Evolutionary conservation across 2,329 filamentous ascomycete genomes (phyloP), one percentile per base, ranked within the genome.

Genomic region (Botrytis pseudocinerea): DNA sequence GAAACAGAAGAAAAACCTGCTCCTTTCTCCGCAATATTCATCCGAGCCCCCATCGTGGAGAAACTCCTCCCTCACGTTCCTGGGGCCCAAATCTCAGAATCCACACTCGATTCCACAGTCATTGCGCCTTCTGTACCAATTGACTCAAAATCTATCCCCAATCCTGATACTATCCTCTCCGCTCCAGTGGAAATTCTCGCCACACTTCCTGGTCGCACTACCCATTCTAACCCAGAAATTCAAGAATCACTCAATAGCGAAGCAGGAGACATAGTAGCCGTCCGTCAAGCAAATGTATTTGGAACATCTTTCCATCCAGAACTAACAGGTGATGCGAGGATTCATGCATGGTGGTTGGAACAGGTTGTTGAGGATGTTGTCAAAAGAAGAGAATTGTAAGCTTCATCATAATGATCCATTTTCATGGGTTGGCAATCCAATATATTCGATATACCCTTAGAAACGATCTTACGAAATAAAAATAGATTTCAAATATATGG

Each of bases 281-380:
- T 98, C 48, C 87, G 89, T 76, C 95, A 98, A 83, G 93, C 92
- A 0, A 98, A 98, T 82, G 92, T 97, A 0, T 92, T 98, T 78
- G 96, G 94, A 6, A 98, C 93, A 4, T 98, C 95, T 79, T 99
- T 98, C 80, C 96, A 98, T 79, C 96, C 96, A 0, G 96, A 99
- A 82, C 82, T 99, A 82, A 98, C 95, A 0, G 88, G 90, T 12
- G 96, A 99, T 83, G 85, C 90, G 73, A 88, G 96, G 72, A 97
- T 98, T 79, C 96, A 99, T 82, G 87, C 89, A 7, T 98, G 96
- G 96, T 99, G 96, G 96, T 80, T 99, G 80, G 84, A 87, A 77
- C 89, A 95, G 82, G 92, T 94, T 46, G 79, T 87, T 68, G 80
- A 84, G 63, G 83, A 75, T 60, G 73, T 81, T 35, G 72, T 78